Conservation (phyloP, 192 early-diverging fungal genomes). For the Entomortierella lignicola region DNA sequence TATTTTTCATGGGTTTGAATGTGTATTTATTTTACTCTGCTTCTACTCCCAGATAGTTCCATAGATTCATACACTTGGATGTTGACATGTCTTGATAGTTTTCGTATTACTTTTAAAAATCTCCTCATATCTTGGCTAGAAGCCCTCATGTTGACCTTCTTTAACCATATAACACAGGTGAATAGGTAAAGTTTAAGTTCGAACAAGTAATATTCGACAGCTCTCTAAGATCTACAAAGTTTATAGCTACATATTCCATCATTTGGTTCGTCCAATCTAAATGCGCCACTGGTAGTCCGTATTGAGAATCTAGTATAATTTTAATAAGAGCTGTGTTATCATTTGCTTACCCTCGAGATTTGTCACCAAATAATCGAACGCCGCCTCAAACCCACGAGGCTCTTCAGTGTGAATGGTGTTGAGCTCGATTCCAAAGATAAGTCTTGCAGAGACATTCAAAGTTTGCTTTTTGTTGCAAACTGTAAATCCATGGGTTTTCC, state of each 20-base stretch:
- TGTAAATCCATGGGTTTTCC: conserved; percentile 51
- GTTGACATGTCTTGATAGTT: conserved; percentile 34
- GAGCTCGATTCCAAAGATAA: conserved; percentile 46
- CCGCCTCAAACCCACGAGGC: conserved; percentile 50
- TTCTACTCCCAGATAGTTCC: conserved; percentile 47
- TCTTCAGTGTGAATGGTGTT: conserved; percentile 12
- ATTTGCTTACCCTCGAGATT: no score
- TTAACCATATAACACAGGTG: conserved; percentile 20
- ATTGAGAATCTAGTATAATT: no score
- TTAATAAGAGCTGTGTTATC: no score
- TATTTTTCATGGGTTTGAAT: no score
- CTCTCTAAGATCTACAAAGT: conserved; percentile 24
- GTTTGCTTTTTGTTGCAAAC: conserved; percentile 56
- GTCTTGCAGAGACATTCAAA: conserved; percentile 49
- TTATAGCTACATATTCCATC: conserved; percentile 45
- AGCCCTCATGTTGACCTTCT: conserved; percentile 50
- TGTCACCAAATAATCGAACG: conserved; percentile 64
- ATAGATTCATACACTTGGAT: conserved; percentile 48
- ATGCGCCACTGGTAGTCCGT: conserved; percentile 24
- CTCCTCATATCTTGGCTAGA: conserved; percentile 43
- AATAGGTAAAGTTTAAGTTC: conserved; percentile 24
- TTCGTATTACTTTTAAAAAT: conserved; percentile 37
- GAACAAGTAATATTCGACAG: conserved; percentile 35
- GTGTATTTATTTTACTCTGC: not conserved
- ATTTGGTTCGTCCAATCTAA: conserved; percentile 48